phyloP scores from a whole-genome alignment of 306 rosid genomes.

The Malus fusca region DNA sequence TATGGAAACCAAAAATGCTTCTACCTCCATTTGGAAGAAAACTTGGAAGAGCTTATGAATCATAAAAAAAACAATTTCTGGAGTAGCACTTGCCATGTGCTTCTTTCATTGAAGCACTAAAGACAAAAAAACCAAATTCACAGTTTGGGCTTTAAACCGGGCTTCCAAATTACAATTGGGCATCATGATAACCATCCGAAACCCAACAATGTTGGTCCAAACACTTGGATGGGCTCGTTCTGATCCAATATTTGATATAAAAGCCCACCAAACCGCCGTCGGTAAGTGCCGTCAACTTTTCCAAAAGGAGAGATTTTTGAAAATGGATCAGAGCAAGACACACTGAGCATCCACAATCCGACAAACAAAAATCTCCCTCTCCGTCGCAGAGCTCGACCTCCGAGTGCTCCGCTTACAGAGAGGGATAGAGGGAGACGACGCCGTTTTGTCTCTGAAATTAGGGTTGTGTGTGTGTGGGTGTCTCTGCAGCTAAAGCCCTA shows the following conservation, averaged over 20 bases:
- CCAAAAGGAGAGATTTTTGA: neutral
- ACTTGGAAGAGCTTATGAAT: no score
- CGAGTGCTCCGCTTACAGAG: neutral
- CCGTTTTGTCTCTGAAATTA: neutral
- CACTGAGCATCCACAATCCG: neutral
- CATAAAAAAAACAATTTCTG: no score
- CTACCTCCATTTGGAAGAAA: no score
- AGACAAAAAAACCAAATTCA: neutral
- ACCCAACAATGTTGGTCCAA: neutral
- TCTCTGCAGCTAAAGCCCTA: constrained; percentile 3
- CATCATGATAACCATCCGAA: neutral
- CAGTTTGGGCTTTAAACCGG: neutral
- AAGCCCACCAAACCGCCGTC: neutral
- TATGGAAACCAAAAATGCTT: no score
- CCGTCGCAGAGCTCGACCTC: neutral
- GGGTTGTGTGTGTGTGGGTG: neutral
- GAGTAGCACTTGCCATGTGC: no score
- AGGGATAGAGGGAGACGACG: neutral
- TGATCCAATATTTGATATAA: neutral
- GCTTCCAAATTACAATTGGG: neutral
- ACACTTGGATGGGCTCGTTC: neutral
- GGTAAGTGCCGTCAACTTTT: neutral
- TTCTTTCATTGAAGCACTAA: no score
- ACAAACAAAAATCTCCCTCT: neutral
- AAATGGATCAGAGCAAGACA: neutral